Base-by-base conservation (phyloP, 169 alveolate species). In the Cryptosporidium canis region DNA sequence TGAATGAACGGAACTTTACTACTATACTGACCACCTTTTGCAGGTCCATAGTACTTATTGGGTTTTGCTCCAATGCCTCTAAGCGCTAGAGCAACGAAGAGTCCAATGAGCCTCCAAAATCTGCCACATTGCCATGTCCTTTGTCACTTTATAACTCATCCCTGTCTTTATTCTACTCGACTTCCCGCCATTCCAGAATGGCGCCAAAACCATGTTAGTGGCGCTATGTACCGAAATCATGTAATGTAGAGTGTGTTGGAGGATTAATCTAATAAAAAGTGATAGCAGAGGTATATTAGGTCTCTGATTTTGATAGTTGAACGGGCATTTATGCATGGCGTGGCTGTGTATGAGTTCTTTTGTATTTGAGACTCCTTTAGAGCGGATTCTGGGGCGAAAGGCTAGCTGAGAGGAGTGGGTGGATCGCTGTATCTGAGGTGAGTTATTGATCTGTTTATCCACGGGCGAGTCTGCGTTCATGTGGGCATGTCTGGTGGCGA, bases 41-140 rank as follows among this genome's bases (percentile, higher is more conserved):
- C 87, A 77, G 87, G 58, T 58, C 24, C 87, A 77, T 77, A 77
- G 87, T 77, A 77, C 87, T 61, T 70, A 1, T 70, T 70, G 45
- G 64, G 47, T 31, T n/a, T 47, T 41, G 18, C 27, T 14, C 21
- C 48, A 56, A 24, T 24, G n/a, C 1, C 31, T 14, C 37, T 37
- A 56, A 14, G n/a, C 9, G 35, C 63, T 51, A n/a, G 63, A 51
- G 63, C n/a, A 21, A 51, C 24, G 7, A 51, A 51, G 63, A 51
- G 63, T 58, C 66, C 37, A 58, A 58, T 37, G 43, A 61, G 87
- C 87, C 87, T 77, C 87, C 87, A 63, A 41, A 31, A 11, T 77
- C 87, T 77, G 87, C 21, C 31, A 77, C 87, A 77, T 51, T n/a
- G n/a, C n/a, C n/a, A n/a, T n/a, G n/a, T n/a, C n/a, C n/a, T n/a